Evolutionary conservation across 1,139 yeast genomes (phyloP), one percentile per base, ranked within the genome.

Genomic region (Yamadazyma spencermartinsiae): DNA sequence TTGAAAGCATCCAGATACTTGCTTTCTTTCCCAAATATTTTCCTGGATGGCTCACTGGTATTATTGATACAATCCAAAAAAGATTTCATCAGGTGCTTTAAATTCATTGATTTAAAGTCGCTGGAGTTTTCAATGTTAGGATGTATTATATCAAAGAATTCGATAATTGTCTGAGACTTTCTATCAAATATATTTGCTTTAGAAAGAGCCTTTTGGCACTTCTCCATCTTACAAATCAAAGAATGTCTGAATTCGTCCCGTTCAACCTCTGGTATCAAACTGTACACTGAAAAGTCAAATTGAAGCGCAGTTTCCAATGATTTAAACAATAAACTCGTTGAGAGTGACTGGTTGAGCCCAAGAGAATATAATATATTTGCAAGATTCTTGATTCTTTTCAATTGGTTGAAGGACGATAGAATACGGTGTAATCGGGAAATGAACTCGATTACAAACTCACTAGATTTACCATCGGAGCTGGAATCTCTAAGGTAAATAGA

Each of bases 341-440:
- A 12, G 37, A 15, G 12, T 38, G 37, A 6, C 31, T 34, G 8
- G 40, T 29, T 28, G 6, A 28, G 17, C 6, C 61, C 55, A 17
- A 52, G 35, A 31, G 50, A 56, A 40, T 40, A 59, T 21, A 53
- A 42, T 4, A 64, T 36, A 41, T 60, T 58, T 4, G 68, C 58
- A 4, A 64, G 35, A 41, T 63, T 63, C 38, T 62, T 50, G 8
- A 65, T 51, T 35, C 72, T 46, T 38, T 61, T 63, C 7, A 38
- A 31, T 36, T 63, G 63, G 8, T 50, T 50, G 42, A 54, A 58
- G 16, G 49, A 44, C 1, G 37, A 31, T 10, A 41, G 15, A 5
- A 48, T 34, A n/a, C 43, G 4, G 4, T 16, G 12, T 28, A 28
- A 20, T 16, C 33, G 48, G 18, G 39, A 36, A 32, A 39, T 18